Base-by-base conservation (phyloP, 169 alveolate genomes). In the Eimeria tenella region DNA sequence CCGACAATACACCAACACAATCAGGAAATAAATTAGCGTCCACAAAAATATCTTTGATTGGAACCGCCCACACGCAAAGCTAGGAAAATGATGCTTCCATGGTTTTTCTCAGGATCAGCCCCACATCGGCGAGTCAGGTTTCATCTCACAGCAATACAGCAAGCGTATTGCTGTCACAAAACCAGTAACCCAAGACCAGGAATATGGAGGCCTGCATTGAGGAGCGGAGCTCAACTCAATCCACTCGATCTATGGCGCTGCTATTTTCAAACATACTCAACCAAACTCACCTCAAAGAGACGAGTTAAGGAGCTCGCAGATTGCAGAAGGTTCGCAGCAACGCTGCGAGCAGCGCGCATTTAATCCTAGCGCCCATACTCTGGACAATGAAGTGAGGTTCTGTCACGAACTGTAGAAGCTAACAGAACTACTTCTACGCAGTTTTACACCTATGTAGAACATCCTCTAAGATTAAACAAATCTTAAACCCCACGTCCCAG, bases 291-390 rank as follows among this genome's bases (percentile, higher is more conserved):
- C 11, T 53, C 87, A 55, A 31, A 8, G 49, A 42, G 25, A 55
- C 50, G 49, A 82, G 17, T 3, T 19, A 21, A 63, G 93, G 83
- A 17, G 93, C 93, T 86, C 63, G 93, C 17, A 68, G 93, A 68
- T 83, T 50, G 83, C 93, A 86, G 83, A 86, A 17, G 93, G 93
- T 70, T 86, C 90, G 90, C 90, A 83, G 90, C 90, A 83, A 60
- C 90, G 77, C 53, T 60, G 5, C 0, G 52, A 83, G 60, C 2
- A 31, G 62, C 63, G 90, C 11, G 93, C 93, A 53, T 65, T 62
- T 86, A 65, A 65, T 31, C 83, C 93, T 70, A 65, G 83, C 83
- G 70, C 93, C 93, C 79, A 13, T 7, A 31, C 2, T 31, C 42
- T 31, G 2, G 42, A 31, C 42, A 31, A 31, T n/a, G n/a, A n/a